Conservation (phyloP, 169 alveolate species). For the Eimeria tenella region DNA sequence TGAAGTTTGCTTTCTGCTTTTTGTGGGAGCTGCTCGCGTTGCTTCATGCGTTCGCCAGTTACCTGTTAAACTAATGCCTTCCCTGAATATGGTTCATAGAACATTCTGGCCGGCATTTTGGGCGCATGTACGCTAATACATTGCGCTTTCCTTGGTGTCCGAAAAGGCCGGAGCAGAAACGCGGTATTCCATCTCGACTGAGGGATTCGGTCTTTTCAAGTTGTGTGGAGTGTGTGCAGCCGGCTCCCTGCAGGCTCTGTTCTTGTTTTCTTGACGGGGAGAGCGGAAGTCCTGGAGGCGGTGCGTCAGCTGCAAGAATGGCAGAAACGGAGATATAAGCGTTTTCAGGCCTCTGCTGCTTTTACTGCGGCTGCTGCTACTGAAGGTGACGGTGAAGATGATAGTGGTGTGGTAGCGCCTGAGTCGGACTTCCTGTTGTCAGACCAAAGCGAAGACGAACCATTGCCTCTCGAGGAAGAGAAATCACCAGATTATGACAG, state of each 20-base stretch:
- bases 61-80: no score
- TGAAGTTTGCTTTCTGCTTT: no score
- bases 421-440: conserved; percentile 47
- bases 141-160: not conserved
- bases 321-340: conserved; percentile 82
- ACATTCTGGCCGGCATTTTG: no score
- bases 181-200: not conserved
- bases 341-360: conserved; percentile 46
- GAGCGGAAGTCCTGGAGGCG: conserved; percentile 95
- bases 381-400: conserved; percentile 47
- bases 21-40: no score
- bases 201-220: not conserved
- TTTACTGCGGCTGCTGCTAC: conserved; percentile 66
- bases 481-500: not conserved
- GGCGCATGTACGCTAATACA: not conserved
- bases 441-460: conserved; percentile 72
- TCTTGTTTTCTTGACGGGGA: conserved; percentile 97
- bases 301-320: conserved; percentile 87
- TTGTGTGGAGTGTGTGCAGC: conserved; percentile 79
- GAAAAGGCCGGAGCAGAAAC: not conserved
- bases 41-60: no score
- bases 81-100: no score
- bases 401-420: not conserved
- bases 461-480: conserved; percentile 66
- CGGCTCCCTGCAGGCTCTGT: conserved; percentile 98